These are phyloP conservation scores for Carnegiea gigantea DNA, from an alignment of 179 eudicot genomes.

Conservation along the genomic window DNA sequence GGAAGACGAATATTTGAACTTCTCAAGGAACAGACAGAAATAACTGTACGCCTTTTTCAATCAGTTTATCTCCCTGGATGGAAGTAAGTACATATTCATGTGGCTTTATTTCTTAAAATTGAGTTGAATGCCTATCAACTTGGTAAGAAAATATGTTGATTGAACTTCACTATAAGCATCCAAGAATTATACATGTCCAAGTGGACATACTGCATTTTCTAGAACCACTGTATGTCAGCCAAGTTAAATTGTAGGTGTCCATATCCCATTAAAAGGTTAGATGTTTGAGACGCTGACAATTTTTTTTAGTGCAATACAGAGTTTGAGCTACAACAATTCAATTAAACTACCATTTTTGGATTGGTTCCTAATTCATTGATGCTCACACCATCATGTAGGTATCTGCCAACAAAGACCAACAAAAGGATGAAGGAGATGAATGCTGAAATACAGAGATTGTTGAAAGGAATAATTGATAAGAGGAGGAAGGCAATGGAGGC, in stretches of 20 bases:
- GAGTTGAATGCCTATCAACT: not conserved
- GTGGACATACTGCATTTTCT: too few relatives aligned
- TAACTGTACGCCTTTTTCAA: slow-evolving; percentile 25
- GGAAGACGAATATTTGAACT: slow-evolving; percentile 50
- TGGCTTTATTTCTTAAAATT: not conserved
- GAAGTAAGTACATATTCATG: slow-evolving; percentile 34
- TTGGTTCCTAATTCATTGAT: not conserved
- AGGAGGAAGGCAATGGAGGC: slow-evolving; percentile 39
- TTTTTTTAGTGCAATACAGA: too few relatives aligned
- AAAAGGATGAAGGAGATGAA: slow-evolving; percentile 38
- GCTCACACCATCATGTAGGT: slow-evolving; percentile 28
- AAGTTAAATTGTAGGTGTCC: too few relatives aligned
- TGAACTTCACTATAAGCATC: too few relatives aligned
- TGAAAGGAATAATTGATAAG: slow-evolving; percentile 35
- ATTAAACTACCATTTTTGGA: too few relatives aligned
- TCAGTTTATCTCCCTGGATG: slow-evolving; percentile 53
- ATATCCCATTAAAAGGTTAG: too few relatives aligned
- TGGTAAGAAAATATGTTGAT: too few relatives aligned
- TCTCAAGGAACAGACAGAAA: slow-evolving; percentile 43
- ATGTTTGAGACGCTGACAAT: too few relatives aligned
- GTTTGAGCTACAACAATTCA: too few relatives aligned
- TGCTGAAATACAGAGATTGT: slow-evolving; percentile 18
- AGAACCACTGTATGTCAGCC: too few relatives aligned
- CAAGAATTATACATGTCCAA: too few relatives aligned
- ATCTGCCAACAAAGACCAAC: slow-evolving; percentile 55